phyloP scores from a whole-genome alignment of 495 filamentous ascomycete species.

The Glonium stellatum region DNA sequence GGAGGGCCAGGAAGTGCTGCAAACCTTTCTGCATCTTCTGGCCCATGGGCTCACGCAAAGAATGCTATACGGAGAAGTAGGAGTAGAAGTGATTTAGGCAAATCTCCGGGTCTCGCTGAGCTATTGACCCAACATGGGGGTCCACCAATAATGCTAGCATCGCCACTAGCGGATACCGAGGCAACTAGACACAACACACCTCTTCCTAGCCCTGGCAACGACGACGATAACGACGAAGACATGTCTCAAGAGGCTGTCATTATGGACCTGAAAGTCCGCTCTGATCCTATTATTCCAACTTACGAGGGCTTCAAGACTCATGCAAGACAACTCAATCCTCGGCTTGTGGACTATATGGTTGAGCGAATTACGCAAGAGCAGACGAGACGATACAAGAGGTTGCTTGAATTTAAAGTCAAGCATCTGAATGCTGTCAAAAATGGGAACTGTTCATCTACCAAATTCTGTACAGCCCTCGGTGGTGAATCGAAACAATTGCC shows the following conservation, averaged over 20 bases:
- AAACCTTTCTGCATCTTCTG: slow-evolving; percentile 44
- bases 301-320: slow-evolving; percentile 71
- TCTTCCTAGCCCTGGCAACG: slow-evolving; percentile 44
- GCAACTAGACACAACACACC: slow-evolving; percentile 22
- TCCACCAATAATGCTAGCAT: slow-evolving; percentile 49
- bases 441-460: slow-evolving; percentile 51
- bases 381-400: slow-evolving; percentile 66
- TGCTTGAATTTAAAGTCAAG: slow-evolving; percentile 65
- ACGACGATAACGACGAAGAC: slow-evolving; percentile 43
- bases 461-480: slow-evolving; percentile 58
- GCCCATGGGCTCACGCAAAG: slow-evolving; percentile 40
- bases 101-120: slow-evolving; percentile 29
- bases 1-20: slow-evolving; percentile 31
- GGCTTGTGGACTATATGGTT: slow-evolving; percentile 59
- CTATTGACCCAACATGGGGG: slow-evolving; percentile 50
- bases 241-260: slow-evolving; percentile 21
- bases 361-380: slow-evolving; percentile 83
- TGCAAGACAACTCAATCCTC: slow-evolving; percentile 64
- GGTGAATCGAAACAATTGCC: slow-evolving; percentile 49
- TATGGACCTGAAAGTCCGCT: slow-evolving; percentile 41
- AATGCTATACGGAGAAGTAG: slow-evolving; percentile 54
- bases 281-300: slow-evolving; percentile 55
- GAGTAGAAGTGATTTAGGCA: slow-evolving; percentile 69
- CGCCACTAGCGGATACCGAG: slow-evolving; percentile 33
- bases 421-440: slow-evolving; percentile 54